Evolutionary conservation across 2,329 filamentous ascomycete species (phyloP).

Genomic region (Colletotrichum eremochloae): DNA sequence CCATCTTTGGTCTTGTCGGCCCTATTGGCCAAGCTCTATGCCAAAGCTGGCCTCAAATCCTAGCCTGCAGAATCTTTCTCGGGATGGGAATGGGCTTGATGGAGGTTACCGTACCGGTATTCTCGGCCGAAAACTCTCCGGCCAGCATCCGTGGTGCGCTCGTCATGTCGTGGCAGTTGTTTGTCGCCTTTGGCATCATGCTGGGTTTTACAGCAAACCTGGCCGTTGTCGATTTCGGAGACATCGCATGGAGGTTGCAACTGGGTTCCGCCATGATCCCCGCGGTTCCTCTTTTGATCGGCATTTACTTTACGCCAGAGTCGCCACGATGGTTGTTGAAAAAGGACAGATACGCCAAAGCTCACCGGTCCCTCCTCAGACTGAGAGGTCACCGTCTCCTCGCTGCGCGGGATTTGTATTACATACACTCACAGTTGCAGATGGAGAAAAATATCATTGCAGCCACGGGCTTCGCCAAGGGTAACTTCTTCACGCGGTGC

Average conservation of each 20-base stretch:
- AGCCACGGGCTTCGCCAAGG: slow-evolving; percentile 45
- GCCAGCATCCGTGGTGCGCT: slow-evolving; percentile 67
- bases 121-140: slow-evolving; percentile 65
- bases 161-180: slow-evolving; percentile 81
- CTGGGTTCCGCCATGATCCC: slow-evolving; percentile 74
- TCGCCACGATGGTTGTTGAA: slow-evolving; percentile 77
- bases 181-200: slow-evolving; percentile 68
- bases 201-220: slow-evolving; percentile 71
- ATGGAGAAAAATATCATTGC: slow-evolving; percentile 45
- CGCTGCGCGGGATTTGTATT: slow-evolving; percentile 73
- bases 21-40: slow-evolving; percentile 71
- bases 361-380: slow-evolving; percentile 67
- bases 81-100: slow-evolving; percentile 72
- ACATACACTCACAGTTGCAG: slow-evolving; percentile 60
- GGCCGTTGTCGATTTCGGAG: slow-evolving; percentile 63
- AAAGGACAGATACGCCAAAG: slow-evolving; percentile 66
- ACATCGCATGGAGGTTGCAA: slow-evolving; percentile 69
- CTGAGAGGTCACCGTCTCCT: slow-evolving; percentile 71
- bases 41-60: slow-evolving; percentile 70
- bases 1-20: slow-evolving; percentile 71
- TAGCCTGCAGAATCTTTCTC: slow-evolving; percentile 62
- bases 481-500: slow-evolving; percentile 63
- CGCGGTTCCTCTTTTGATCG: slow-evolving; percentile 64
- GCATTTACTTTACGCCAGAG: slow-evolving; percentile 73
- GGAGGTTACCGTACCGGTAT: slow-evolving; percentile 64